phyloP scores from a whole-genome alignment of 2,329 filamentous ascomycete genomes.

The Akanthomyces lecanii region DNA sequence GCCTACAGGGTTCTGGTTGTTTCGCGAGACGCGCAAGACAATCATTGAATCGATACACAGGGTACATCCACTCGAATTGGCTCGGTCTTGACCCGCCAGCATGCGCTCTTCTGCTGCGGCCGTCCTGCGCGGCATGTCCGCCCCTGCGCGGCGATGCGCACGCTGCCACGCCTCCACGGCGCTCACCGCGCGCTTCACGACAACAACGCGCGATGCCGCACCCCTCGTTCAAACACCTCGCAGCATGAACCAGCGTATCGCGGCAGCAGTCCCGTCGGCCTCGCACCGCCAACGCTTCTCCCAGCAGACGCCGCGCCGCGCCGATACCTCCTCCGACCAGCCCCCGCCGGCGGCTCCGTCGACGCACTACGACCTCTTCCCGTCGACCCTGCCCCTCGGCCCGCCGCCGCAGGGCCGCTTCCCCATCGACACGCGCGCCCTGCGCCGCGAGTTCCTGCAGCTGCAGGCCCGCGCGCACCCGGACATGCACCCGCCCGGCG shows the following conservation, averaged over 20 bases:
- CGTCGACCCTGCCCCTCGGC: constrained; percentile 67
- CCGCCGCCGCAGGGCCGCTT: constrained; percentile 77
- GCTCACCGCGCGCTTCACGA: neutral
- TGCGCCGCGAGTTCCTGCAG: constrained; percentile 81
- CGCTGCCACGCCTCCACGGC: neutral
- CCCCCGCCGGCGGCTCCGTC: constrained; percentile 15
- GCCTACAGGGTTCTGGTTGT: too few species aligned
- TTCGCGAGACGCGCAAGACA: neutral
- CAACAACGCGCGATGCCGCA: neutral
- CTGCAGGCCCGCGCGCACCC: constrained; percentile 76
- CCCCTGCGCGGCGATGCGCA: neutral
- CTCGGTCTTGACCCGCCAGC: neutral
- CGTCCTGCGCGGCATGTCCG: neutral
- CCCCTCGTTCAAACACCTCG: neutral
- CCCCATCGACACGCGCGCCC: constrained; percentile 61
- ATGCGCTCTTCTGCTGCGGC: neutral
- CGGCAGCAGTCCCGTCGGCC: neutral
- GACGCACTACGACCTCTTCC: constrained; percentile 84
- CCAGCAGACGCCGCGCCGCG: constrained; percentile 18
- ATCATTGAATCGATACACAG: neutral
- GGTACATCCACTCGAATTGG: too few species aligned
- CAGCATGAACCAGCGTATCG: neutral
- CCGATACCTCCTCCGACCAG: constrained; percentile 12
- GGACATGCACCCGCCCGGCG: constrained; percentile 54
- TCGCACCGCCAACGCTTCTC: neutral